These are phyloP conservation scores for Cyberlindnera mycetangii DNA, from an alignment of 805 yeast species.

Conservation along the genomic window DNA sequence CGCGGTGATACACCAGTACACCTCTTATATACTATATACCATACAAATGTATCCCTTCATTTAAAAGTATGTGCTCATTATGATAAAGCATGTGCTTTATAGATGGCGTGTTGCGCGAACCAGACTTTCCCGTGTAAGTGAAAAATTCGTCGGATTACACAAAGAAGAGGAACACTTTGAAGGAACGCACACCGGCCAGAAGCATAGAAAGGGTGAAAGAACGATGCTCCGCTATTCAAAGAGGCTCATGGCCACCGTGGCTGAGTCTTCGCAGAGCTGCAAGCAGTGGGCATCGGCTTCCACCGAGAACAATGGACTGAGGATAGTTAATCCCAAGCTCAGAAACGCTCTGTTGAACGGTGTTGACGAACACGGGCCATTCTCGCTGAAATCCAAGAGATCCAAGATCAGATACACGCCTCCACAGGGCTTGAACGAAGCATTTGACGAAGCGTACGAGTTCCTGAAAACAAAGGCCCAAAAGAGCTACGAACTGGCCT, in stretches of 20 bases:
- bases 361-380: conserved; percentile 45
- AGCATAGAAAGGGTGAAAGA: not conserved
- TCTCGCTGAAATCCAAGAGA: conserved; percentile 41
- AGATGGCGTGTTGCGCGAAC: too few relatives aligned
- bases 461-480: conserved; percentile 50
- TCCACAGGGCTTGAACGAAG: conserved; percentile 67
- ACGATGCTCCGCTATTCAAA: conserved; percentile 20
- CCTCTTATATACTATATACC: too few relatives aligned
- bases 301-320: conserved; percentile 21
- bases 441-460: conserved; percentile 67
- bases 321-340: conserved; percentile 14
- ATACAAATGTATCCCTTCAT: too few relatives aligned
- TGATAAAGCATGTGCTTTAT: not conserved
- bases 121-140: not conserved
- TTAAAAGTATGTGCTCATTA: too few relatives aligned
- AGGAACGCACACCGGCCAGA: too few relatives aligned
- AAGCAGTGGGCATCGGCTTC: conserved; percentile 15
- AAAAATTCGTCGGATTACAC: conserved; percentile 9
- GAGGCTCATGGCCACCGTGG: conserved; percentile 10
- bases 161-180: not conserved
- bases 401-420: conserved; percentile 55
- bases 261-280: conserved; percentile 6
- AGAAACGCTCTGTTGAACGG: conserved; percentile 35
- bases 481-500: conserved; percentile 34
- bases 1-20: too few relatives aligned